Percentiles rank a stretch among this genome's conserved stretches.
Evolutionary conservation across 352 stramenopile species (phyloP).

Genomic region (Blastocystis sp.): DNA sequence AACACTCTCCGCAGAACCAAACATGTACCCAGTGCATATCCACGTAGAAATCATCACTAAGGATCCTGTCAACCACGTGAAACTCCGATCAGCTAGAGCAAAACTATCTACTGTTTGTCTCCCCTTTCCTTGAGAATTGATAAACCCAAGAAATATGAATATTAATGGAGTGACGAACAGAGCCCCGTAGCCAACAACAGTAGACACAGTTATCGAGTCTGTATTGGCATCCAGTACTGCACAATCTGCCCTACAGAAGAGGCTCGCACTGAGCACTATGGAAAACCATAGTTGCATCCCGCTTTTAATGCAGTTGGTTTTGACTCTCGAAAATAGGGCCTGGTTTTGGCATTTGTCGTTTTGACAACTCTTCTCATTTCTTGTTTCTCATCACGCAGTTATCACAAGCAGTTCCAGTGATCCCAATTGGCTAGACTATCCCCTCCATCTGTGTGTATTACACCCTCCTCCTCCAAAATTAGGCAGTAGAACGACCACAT

Average conservation of each 20-base stretch:
- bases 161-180: background rate
- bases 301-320: too few species aligned
- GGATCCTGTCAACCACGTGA: background rate
- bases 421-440: too few species aligned
- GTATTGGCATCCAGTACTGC: background rate
- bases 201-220: background rate
- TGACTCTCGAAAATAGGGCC: too few species aligned
- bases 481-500: too few species aligned
- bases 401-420: too few species aligned
- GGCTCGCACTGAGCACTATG: background rate
- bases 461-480: too few species aligned
- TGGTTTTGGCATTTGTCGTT: too few species aligned
- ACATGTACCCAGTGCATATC: conserved; percentile 47
- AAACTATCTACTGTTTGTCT: background rate
- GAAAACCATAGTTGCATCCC: background rate
- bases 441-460: too few species aligned
- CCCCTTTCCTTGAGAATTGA: background rate
- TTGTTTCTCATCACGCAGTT: too few species aligned
- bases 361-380: too few species aligned
- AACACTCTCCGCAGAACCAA: conserved; percentile 31
- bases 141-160: background rate
- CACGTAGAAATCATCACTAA: conserved; percentile 39
- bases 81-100: conserved; percentile 7
- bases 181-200: background rate
- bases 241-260: background rate